Evolutionary conservation across 768 basidiomycete species (phyloP), one percentile per base, ranked within the genome.

Genomic region (Kwoniella pini): DNA sequence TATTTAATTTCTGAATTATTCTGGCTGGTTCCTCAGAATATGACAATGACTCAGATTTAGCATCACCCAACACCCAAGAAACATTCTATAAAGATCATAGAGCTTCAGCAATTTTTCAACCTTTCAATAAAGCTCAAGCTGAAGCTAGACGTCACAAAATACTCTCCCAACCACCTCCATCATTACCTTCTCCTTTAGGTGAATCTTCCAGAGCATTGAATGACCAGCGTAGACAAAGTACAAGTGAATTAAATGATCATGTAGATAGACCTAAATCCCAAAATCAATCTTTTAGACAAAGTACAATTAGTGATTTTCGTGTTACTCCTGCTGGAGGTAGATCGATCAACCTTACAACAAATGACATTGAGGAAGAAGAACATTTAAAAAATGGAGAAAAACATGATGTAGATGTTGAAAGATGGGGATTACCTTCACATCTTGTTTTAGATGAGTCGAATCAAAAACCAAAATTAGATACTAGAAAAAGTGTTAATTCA

Each of bases 21-120:
- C 30, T 38, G 10, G 5, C 7, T n/a, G n/a, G n/a, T n/a, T n/a
- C 26, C 42, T 13, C 64, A 93, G 91, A 94, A 78, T 94, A 94
- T 75, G 91, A 94, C 82, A 93, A 93, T 65, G 90, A 93, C 75
- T 80, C 83, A n/a, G 82, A 90, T 74, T 86, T 87, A 5, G 78
- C 85, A 52, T 82, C 80, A 11, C 85, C 85, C 7, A 36, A 31
- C 4, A 31, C 50, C 5, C 26, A 46, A n/a, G n/a, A 24, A 7
- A 50, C 48, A 36, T 36, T 36, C 21, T 48, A 33, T 64, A 40
- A 33, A 10, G 28, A 51, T 39, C 67, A 66, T 61, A 55, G 70
- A 40, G 46, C 62, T 31, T 64, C 62, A 19, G 70, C 70, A 13
- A 62, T 71, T 4, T 71, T 71, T 60, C 40, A 49, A n/a, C 53